Base-by-base conservation (phyloP, 2,329 filamentous ascomycete species). In the Bipolaris zeicola region DNA sequence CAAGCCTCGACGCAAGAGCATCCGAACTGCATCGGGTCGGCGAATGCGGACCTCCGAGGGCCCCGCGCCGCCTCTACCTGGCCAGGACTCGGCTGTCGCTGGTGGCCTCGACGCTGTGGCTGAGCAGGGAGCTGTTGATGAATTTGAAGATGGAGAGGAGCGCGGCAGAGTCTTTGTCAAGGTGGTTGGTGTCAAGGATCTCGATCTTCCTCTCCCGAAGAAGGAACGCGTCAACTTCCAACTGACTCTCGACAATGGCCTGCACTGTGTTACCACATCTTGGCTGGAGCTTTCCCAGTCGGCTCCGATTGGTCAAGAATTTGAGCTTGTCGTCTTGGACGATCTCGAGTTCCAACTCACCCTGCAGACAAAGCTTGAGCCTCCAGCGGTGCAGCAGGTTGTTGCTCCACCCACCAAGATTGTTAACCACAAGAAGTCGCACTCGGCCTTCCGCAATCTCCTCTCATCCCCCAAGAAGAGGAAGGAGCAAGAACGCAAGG, bases 331-430 rank as follows among this genome's bases (percentile, higher is more conserved):
- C 31, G 95, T 99, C 24, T 89, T 96, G 47, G 95, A 96, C 66
- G 95, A 99, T 67, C 86, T 99, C n/a, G 95, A 99, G 76, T 99
- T 99, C 79, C 95, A 99, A 77, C 85, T 99, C 37, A 98, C 95
- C 0, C 85, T 99, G 13, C 96, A 97, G 65, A 96, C 96, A 63
- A 97, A 97, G 80, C 83, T 98, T 64, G 91, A 93, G 71, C 91
- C 90, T 5, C 87, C 88, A 24, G 83, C 89, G 18, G 79, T 81
- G 55, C 76, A 77, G 59, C 63, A 66, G 42, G 59, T 75, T 34
- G 71, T 77, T 24, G 69, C 73, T 43, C 72, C 83, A 1, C 78
- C 87, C 3, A 86, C 89, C 2, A 94, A 91, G 74, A 75, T 82
- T 67, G 78, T 69, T 87, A 89, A 76, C 80, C 81, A 83, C 63